A percentile compares a stretch with the other conserved stretches of the same genome.
Conservation (phyloP, 805 yeast species). For the Blastobotrys americana region DNA sequence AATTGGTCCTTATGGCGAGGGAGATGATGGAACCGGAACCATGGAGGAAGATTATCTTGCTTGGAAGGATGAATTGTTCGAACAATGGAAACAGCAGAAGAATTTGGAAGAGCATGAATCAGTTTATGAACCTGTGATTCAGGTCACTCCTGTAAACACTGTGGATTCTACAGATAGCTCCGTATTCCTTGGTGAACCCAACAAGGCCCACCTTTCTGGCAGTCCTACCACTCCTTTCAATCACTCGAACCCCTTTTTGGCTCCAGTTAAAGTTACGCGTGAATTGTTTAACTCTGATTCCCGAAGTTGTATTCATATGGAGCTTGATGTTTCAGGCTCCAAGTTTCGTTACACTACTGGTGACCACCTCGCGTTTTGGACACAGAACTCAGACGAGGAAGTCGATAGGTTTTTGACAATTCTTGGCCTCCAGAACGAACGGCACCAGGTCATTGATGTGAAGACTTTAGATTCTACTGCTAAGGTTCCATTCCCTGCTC, state of each 20-base stretch:
- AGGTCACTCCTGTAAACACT: constrained; percentile 27
- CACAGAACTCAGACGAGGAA: constrained; percentile 75
- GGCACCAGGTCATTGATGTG: constrained; percentile 52
- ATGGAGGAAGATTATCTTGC: constrained; percentile 90
- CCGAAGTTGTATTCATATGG: constrained; percentile 85
- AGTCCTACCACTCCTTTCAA: constrained; percentile 61
- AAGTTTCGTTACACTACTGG: constrained; percentile 86
- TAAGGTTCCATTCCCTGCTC: constrained; percentile 38
- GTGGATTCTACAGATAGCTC: constrained; percentile 33
- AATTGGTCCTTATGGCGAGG: constrained; percentile 76
- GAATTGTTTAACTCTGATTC: constrained; percentile 61
- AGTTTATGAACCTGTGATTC: constrained; percentile 62
- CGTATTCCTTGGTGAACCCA: constrained; percentile 78
- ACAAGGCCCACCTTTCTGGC: constrained; percentile 42
- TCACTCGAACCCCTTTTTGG: constrained; percentile 73
- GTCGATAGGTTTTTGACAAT: constrained; percentile 58
- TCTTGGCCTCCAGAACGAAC: constrained; percentile 50
- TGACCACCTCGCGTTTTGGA: constrained; percentile 93
- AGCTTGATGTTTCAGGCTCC: constrained; percentile 70
- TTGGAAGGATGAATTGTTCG: constrained; percentile 82
- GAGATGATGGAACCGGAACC: constrained; percentile 92
- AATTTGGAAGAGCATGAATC: constrained; percentile 74
- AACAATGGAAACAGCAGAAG: constrained; percentile 53
- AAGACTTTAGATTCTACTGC: constrained; percentile 54
- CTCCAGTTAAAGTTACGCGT: constrained; percentile 50